Evolutionary conservation across 1,284 basidiomycete species (phyloP).

Genomic region (Leccinum holopus): DNA sequence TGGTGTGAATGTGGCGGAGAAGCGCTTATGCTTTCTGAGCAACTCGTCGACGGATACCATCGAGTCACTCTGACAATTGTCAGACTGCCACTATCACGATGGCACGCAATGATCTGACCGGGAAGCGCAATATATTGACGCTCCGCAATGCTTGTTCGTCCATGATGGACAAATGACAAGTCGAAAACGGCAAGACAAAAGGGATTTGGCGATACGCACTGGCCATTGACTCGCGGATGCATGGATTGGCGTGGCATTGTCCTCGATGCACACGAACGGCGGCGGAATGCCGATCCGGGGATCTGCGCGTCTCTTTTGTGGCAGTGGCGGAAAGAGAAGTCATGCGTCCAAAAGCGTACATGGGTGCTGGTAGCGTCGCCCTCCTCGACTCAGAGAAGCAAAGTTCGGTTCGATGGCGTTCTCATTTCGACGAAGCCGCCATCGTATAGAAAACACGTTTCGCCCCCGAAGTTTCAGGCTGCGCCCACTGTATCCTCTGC

Average conservation of each 20-base stretch:
- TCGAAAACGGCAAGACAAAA: slow-evolving; percentile 5
- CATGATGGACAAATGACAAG: slow-evolving; percentile 2
- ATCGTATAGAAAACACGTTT: not conserved
- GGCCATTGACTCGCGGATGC: not conserved
- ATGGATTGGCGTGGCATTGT: not conserved
- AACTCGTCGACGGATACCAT: not conserved
- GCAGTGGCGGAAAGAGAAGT: slow-evolving; percentile 17
- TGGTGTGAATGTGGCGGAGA: not conserved
- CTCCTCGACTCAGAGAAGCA: slow-evolving; percentile 16
- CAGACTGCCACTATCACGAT: not conserved
- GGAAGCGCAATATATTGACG: slow-evolving; percentile 6
- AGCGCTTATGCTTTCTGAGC: not conserved
- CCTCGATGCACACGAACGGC: not conserved
- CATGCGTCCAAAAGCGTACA: slow-evolving; percentile 27
- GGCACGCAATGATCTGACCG: slow-evolving; percentile 1
- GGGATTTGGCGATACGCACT: not conserved
- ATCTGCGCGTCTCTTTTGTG: not conserved
- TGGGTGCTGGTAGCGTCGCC: no score
- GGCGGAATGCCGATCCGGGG: not conserved
- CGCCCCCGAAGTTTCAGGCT: not conserved
- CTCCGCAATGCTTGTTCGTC: slow-evolving; percentile 30
- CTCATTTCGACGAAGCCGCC: slow-evolving; percentile 19
- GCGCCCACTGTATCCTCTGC: not conserved
- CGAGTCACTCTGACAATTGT: slow-evolving; percentile 3
- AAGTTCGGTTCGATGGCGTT: slow-evolving; percentile 22